Evolutionary conservation across 225 moss, liverwort and hornwort species (phyloP), one percentile per base, ranked within the genome.

Genomic region (Marchantia paleacea): DNA sequence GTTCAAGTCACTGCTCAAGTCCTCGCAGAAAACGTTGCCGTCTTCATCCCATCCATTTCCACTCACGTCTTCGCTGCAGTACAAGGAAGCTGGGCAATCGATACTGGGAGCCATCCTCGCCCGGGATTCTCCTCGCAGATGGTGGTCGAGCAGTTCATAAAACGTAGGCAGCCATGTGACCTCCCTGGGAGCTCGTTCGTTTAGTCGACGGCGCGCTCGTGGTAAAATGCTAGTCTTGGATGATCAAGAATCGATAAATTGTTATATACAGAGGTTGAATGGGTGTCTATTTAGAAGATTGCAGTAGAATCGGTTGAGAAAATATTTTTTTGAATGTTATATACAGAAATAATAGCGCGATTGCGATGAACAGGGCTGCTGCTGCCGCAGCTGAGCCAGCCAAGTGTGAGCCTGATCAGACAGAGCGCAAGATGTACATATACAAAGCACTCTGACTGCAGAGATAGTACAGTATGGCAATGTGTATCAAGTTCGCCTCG

Each of bases 31-130:
- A 12, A 63, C 78, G 19, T 62, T 79, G 8, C 89, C 85, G 1
- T 90, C 95, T 11, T 93, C 92, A 72, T 86, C 90, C 95, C 97
- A 94, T 1, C 84, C 83, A 19, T 85, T 85, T 47, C 86, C 92
- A 19, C 87, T 91, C 50, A 91, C 99, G 52, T 91, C 92, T 83
- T 99, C 99, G 20, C 91, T 90, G 79, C 99, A 99, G 54, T 90
- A 99, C 85, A 99, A 87, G 84, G 93, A 95, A 76, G 91, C 84
- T n/a, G 85, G 85, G 84, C 92, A 90, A 79, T 97, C 93, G 87
- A 89, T 87, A 79, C 93, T 90, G 90, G 90, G 88, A 75, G 93
- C 92, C 97, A 95, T 95, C 86, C 90, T 83, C 75, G 54, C 73
- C 85, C 92, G 89, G 77, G 83, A 82, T 85, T 89, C 65, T 87